Conservation (phyloP, 306 rosid genomes). For the Heteromeles arbutifolia region DNA sequence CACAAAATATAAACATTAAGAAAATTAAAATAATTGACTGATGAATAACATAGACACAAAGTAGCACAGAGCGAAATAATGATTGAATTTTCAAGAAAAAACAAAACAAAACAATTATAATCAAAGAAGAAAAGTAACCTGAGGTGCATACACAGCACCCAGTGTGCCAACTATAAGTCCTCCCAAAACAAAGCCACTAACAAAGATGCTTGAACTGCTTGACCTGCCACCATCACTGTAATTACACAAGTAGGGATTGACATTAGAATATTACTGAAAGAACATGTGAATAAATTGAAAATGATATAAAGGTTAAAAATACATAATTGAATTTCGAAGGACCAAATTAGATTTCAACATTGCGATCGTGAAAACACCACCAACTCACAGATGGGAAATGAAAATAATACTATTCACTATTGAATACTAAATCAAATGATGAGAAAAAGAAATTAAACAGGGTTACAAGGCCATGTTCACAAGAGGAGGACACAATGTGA, state of each 20-base stretch:
- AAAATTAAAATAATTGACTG: not conserved
- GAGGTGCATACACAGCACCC: conserved; percentile 94
- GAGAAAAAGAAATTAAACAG: not conserved
- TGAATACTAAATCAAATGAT: not conserved
- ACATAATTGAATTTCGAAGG: not conserved
- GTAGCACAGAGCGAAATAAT: conserved; percentile 3
- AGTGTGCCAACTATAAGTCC: conserved; percentile 89
- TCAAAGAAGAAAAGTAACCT: conserved; percentile 39
- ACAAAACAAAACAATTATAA: not conserved
- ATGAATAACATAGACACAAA: not conserved
- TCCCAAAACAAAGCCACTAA: conserved; percentile 92
- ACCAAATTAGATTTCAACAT: not conserved
- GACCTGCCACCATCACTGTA: conserved; percentile 66
- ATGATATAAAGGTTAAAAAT: not conserved
- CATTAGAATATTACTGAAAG: conserved; percentile 14
- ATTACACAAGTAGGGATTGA: conserved; percentile 19
- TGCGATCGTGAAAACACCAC: not conserved
- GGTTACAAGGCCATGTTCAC: not conserved
- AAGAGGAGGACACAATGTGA: not conserved
- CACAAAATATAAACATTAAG: not conserved
- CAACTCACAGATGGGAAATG: not conserved
- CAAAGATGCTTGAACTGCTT: conserved; percentile 67
- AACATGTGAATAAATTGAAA: not conserved
- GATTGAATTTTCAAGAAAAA: not conserved
- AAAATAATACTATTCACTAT: not conserved